A percentile compares a stretch with the other conserved stretches of the same genome.
Evolutionary conservation across 768 basidiomycete genomes (phyloP).

Genomic region (Bullera alba): DNA sequence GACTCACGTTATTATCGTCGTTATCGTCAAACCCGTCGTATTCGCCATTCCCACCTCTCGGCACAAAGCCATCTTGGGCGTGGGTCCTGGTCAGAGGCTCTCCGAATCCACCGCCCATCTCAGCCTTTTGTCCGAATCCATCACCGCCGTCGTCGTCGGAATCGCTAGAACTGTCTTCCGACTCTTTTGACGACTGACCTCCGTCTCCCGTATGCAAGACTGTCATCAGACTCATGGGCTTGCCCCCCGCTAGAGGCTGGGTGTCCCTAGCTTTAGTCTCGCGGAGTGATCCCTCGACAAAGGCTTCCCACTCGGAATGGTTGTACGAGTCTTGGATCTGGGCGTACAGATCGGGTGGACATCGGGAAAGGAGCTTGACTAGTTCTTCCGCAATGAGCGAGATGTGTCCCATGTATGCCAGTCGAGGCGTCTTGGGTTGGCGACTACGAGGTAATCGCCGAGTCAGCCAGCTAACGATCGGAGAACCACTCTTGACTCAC

Average conservation of each 20-base stretch:
- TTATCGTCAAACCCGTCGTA: slow-evolving; percentile 9
- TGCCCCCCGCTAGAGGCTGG: slow-evolving; percentile 66
- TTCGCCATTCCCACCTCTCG: slow-evolving; percentile 10
- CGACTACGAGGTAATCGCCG: slow-evolving; percentile 46
- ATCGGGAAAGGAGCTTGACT: slow-evolving; percentile 77
- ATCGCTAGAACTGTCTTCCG: slow-evolving; percentile 20
- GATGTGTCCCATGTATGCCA: slow-evolving; percentile 96
- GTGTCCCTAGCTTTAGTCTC: slow-evolving; percentile 80
- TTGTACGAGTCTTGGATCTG: slow-evolving; percentile 64
- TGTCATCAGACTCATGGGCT: slow-evolving; percentile 11
- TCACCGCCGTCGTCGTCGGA: slow-evolving; percentile 27
- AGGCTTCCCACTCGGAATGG: slow-evolving; percentile 77
- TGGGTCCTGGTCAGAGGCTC: slow-evolving; percentile 31
- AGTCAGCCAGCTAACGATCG: no score
- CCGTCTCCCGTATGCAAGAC: no score
- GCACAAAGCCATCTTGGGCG: slow-evolving; percentile 27
- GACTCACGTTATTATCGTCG: slow-evolving; percentile 25
- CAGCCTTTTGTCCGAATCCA: no score
- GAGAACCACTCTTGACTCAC: slow-evolving; percentile 46
- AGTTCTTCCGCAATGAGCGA: slow-evolving; percentile 92
- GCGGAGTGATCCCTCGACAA: slow-evolving; percentile 72
- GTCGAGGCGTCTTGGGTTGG: slow-evolving; percentile 52
- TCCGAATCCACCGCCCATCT: slow-evolving; percentile 22
- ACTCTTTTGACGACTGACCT: neutral
- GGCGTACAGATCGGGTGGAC: slow-evolving; percentile 68